phyloP scores from a whole-genome alignment of 768 basidiomycete genomes.

The Leccinum obscurum region DNA sequence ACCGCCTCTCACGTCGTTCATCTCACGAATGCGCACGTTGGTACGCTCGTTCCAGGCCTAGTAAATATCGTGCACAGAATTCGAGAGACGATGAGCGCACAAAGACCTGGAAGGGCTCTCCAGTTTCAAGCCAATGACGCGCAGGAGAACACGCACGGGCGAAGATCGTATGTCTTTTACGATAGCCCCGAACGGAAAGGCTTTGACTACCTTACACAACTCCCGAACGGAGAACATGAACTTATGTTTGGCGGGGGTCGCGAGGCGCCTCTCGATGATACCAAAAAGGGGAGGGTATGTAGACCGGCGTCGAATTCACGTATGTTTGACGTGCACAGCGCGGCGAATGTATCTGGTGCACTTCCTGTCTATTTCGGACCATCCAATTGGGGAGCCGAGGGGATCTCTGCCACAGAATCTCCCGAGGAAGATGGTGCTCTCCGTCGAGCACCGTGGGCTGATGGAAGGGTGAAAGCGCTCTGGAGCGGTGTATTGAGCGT shows the following conservation, averaged over 20 bases:
- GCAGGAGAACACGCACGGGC: constrained; percentile 31
- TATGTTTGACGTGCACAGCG: constrained; percentile 36
- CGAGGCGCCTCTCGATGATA: constrained; percentile 24
- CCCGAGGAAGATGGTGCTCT: constrained; percentile 11
- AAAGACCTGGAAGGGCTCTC: constrained; percentile 48
- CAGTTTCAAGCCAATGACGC: constrained; percentile 11
- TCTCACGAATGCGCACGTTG: constrained; percentile 56
- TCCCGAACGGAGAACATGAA: constrained; percentile 42
- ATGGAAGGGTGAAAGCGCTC: constrained; percentile 49
- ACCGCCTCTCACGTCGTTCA: constrained; percentile 46
- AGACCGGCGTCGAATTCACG: constrained; percentile 29
- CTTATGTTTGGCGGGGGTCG: constrained; percentile 72
- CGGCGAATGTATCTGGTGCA: constrained; percentile 47
- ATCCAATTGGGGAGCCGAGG: constrained; percentile 44
- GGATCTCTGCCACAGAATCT: constrained; percentile 15
- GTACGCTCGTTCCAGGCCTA: constrained; percentile 46
- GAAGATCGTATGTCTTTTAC: constrained; percentile 61
- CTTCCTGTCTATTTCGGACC: constrained; percentile 56
- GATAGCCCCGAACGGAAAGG: constrained; percentile 37
- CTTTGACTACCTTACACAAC: constrained; percentile 73
- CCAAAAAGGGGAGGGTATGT: constrained; percentile 8
- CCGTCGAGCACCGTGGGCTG: constrained; percentile 32
- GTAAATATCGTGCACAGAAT: constrained; percentile 30
- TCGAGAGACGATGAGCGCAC: constrained; percentile 64
- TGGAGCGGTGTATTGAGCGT: constrained; percentile 69